phyloP scores from a whole-genome alignment of 768 basidiomycete genomes.

The Hericium rajendrae region DNA sequence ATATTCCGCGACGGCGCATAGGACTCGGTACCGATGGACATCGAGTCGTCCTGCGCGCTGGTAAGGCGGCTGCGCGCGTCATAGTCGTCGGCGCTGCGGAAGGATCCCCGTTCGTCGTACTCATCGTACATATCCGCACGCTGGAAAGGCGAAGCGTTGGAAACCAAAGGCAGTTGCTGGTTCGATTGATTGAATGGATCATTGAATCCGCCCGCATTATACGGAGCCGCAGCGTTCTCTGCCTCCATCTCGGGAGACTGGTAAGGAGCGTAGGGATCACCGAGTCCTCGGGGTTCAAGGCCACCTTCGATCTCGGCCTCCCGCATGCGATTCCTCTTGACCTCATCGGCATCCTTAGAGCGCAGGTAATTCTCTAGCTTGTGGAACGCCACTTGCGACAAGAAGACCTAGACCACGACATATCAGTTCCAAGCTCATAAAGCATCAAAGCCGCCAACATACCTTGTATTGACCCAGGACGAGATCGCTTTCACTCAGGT shows the following conservation, averaged over 20 bases:
- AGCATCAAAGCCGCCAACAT: constrained; percentile 13
- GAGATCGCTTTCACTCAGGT: constrained; percentile 58
- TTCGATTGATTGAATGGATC: constrained; percentile 53
- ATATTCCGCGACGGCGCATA: constrained; percentile 94
- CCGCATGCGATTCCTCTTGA: constrained; percentile 67
- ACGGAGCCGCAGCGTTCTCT: constrained; percentile 26
- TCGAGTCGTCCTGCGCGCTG: constrained; percentile 66
- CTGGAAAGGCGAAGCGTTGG: constrained; percentile 75
- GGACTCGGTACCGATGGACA: constrained; percentile 81
- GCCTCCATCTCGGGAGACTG: constrained; percentile 38
- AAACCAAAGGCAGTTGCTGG: constrained; percentile 75
- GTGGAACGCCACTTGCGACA: constrained; percentile 81
- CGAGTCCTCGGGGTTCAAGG: constrained; percentile 41
- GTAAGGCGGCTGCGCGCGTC: constrained; percentile 74
- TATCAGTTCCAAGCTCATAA: not conserved
- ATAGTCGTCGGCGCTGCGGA: constrained; percentile 63
- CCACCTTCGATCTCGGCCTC: constrained; percentile 70
- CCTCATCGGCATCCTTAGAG: constrained; percentile 75
- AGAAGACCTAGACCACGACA: constrained; percentile 58
- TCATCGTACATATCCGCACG: constrained; percentile 69
- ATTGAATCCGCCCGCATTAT: constrained; percentile 29
- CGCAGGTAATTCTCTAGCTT: constrained; percentile 82
- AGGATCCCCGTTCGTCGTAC: constrained; percentile 64
- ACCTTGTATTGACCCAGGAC: constrained; percentile 83
- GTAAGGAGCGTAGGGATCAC: constrained; percentile 78